phyloP scores from a whole-genome alignment of 75 land plant species.

The Sequoia sempervirens region DNA sequence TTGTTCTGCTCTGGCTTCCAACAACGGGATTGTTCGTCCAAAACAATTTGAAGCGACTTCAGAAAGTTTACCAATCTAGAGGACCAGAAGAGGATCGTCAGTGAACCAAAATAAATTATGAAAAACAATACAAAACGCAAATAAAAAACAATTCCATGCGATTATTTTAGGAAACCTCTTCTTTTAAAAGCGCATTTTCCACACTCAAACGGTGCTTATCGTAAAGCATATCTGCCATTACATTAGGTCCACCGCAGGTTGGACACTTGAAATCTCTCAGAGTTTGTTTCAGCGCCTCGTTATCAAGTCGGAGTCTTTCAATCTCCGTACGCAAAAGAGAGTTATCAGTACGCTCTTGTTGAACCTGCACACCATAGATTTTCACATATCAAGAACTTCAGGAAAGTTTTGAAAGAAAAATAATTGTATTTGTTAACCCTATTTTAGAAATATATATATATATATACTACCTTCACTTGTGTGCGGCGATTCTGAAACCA shows the following conservation, averaged over 20 bases:
- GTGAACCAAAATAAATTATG: neutral
- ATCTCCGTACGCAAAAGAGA: conserved; percentile 47
- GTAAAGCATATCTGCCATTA: conserved; percentile 32
- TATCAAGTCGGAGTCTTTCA: conserved; percentile 64
- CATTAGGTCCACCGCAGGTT: conserved; percentile 50
- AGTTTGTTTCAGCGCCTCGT: conserved; percentile 59
- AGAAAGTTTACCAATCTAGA: conserved; percentile 61
- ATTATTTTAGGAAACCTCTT: conserved; percentile 33
- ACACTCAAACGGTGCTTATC: conserved; percentile 53
- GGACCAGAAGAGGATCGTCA: neutral
- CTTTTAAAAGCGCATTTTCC: conserved; percentile 65
- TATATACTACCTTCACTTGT: conserved; percentile 29
- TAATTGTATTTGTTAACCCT: neutral
- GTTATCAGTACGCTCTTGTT: conserved; percentile 69
- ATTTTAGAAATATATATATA: neutral
- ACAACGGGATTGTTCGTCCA: conserved; percentile 45
- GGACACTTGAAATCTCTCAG: conserved; percentile 59
- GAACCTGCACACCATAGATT: conserved; percentile 31
- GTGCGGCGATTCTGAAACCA: conserved; percentile 45
- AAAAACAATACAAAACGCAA: neutral
- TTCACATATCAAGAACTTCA: neutral
- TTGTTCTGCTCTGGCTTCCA: conserved; percentile 6
- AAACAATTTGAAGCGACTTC: conserved; percentile 56
- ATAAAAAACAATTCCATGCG: too few species aligned
- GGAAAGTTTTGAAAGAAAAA: neutral